Conservation (phyloP, 2,329 filamentous ascomycete genomes). For the Phaeosphaeriaceae sp. region DNA sequence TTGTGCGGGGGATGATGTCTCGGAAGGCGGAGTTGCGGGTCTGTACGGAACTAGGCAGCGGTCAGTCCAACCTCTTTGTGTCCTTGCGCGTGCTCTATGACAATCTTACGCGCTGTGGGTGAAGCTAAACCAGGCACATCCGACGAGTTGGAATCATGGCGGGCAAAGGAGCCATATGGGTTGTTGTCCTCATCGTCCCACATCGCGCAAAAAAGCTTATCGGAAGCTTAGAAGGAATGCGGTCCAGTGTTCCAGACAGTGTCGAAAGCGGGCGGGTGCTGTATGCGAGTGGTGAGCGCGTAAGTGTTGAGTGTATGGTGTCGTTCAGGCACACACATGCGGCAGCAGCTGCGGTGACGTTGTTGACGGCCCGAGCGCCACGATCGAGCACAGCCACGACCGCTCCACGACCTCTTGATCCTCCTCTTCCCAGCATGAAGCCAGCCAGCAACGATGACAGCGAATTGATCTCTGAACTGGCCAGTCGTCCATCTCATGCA, state of each 20-base stretch:
- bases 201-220: conserved; percentile 61
- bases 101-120: conserved; percentile 46
- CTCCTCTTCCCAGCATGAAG: neutral
- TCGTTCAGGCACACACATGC: conserved; percentile 4
- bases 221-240: neutral
- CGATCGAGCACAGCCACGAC: neutral
- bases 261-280: neutral
- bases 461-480: neutral
- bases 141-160: conserved; percentile 78
- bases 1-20: conserved; percentile 72
- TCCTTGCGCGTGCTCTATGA: conserved; percentile 4
- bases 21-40: conserved; percentile 70
- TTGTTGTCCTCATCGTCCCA: conserved; percentile 99
- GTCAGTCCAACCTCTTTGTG: conserved; percentile 12
- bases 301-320: neutral
- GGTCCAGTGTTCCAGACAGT: neutral
- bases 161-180: conserved; percentile 93
- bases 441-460: neutral
- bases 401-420: neutral
- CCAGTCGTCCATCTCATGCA: neutral
- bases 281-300: neutral
- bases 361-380: conserved; percentile 6
- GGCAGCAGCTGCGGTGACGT: conserved; percentile 9
- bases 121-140: conserved; percentile 57
- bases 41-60: conserved; percentile 53